Base-by-base conservation (phyloP, 148 eudicot genomes). In the Nyssa sinensis region DNA sequence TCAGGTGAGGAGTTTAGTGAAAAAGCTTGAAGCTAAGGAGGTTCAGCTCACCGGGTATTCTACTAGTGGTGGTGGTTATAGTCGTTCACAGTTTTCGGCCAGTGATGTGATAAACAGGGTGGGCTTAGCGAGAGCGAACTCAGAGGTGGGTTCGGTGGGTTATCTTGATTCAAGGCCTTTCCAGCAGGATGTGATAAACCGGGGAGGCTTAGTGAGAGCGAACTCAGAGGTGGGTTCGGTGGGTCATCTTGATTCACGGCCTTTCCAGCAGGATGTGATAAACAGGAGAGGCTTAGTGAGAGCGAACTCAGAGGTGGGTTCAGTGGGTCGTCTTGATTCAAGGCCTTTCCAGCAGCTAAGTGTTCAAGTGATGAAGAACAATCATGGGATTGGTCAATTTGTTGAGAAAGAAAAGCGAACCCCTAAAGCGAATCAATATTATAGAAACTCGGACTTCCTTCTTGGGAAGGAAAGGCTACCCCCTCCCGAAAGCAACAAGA, bases 361-460 rank as follows among this genome's bases (percentile, higher is more conserved):
- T 34, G 92, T 89, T 35, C 80, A 90, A 30, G 84, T 95, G 55
- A 76, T 81, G 85, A 83, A 83, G 34, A 82, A 83, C 70, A 83
- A 71, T 73, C 82, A 74, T 62, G 88, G 86, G 35, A 44, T 33
- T 24, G 76, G 78, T 72, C 91, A 95, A 69, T 68, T 80, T 74
- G 69, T 81, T 41, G 97, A 92, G 84, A 92, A 89, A 78, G 94
- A 92, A 76, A 95, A 92, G 86, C 83, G 97, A 77, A 92, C 99
- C 41, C 99, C 99, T 0, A 95, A 89, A 86, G 99, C 90, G 0
- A 93, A 95, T 74, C 93, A 85, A 70, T 84, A 47, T 39, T 92
- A 92, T 73, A 80, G 85, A 33, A 90, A 89, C 78, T 86, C 93
- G 0, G 97, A 92, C 68, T 91, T 94, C 44, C 80, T 95, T 49